phyloP scores from a whole-genome alignment of 2,329 filamentous ascomycete species.

The Nemania diffusa region DNA sequence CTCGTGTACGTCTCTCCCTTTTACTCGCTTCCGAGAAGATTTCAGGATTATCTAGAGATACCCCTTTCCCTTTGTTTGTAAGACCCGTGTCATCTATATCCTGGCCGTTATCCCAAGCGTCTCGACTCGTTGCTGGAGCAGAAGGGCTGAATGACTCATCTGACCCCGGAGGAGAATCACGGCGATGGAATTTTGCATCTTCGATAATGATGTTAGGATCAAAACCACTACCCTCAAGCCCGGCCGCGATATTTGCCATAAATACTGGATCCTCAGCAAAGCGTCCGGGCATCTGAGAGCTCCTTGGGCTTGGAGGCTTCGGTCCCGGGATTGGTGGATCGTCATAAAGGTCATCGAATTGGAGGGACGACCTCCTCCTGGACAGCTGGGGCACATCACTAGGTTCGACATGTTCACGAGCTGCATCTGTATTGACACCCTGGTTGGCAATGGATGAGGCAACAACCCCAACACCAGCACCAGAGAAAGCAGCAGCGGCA shows the following conservation, averaged over 20 bases:
- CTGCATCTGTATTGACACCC: slow-evolving; percentile 28
- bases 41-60: slow-evolving; percentile 40
- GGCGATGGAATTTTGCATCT: slow-evolving; percentile 70
- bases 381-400: slow-evolving; percentile 30
- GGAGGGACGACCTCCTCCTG: slow-evolving; percentile 49
- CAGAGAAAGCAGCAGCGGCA: slow-evolving; percentile 62
- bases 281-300: slow-evolving; percentile 68
- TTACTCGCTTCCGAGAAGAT: slow-evolving; percentile 44
- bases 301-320: slow-evolving; percentile 62
- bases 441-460: slow-evolving; percentile 40
- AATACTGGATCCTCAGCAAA: slow-evolving; percentile 77
- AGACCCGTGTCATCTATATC: slow-evolving; percentile 54
- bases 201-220: slow-evolving; percentile 76
- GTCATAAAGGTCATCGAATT: slow-evolving; percentile 55
- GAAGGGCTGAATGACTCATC: slow-evolving; percentile 59
- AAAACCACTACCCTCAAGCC: slow-evolving; percentile 75
- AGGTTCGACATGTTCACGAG: slow-evolving; percentile 37
- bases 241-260: slow-evolving; percentile 74
- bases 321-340: slow-evolving; percentile 66
- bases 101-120: background rate
- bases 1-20: slow-evolving; percentile 52
- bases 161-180: slow-evolving; percentile 71
- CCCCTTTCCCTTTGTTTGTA: slow-evolving; percentile 53
- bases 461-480: slow-evolving; percentile 54
- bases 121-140: background rate